Percentiles rank a stretch among this genome's conserved stretches.
Conservation (phyloP, 2,329 filamentous ascomycete genomes). For the Byssochlamys sp. region DNA sequence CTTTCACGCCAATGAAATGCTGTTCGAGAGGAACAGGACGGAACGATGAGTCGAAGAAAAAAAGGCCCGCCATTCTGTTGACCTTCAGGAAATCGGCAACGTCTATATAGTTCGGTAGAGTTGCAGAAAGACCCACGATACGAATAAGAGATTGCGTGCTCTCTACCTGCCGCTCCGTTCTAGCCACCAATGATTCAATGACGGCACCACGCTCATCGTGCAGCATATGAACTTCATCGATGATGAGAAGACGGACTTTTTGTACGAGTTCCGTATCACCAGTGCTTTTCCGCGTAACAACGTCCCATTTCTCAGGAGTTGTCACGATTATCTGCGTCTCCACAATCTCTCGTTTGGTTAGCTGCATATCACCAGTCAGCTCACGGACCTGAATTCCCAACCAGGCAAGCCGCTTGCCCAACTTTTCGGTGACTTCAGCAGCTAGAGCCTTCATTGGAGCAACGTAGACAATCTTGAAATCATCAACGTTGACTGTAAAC, state of each 20-base stretch:
- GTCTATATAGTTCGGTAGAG: conserved; percentile 89
- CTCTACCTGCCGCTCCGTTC: conserved; percentile 92
- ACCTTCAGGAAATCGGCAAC: conserved; percentile 95
- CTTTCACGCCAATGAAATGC: conserved; percentile 89
- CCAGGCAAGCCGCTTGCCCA: conserved; percentile 86
- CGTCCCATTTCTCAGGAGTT: conserved; percentile 98
- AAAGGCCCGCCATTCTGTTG: conserved; percentile 81
- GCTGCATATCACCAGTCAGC: conserved; percentile 95
- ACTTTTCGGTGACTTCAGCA: conserved; percentile 88
- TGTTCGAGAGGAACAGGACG: conserved; percentile 91
- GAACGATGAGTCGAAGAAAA: conserved; percentile 95
- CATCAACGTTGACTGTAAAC: conserved; percentile 71
- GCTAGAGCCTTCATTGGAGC: conserved; percentile 98
- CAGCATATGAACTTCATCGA: conserved; percentile 98
- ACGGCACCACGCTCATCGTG: conserved; percentile 96
- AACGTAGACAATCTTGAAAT: conserved; percentile 98
- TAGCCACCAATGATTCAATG: conserved; percentile 85
- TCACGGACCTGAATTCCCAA: conserved; percentile 85
- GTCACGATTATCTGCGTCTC: conserved; percentile 97
- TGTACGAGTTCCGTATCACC: conserved; percentile 96
- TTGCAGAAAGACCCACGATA: conserved; percentile 89
- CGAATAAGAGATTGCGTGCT: conserved; percentile 95
- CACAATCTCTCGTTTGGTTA: conserved; percentile 91
- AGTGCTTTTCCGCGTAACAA: conserved; percentile 91
- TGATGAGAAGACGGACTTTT: conserved; percentile 89